Percentiles rank a stretch among this genome's conserved stretches.
Evolutionary conservation across 129 eudicot species (phyloP).

Genomic region (Mikania micrantha): DNA sequence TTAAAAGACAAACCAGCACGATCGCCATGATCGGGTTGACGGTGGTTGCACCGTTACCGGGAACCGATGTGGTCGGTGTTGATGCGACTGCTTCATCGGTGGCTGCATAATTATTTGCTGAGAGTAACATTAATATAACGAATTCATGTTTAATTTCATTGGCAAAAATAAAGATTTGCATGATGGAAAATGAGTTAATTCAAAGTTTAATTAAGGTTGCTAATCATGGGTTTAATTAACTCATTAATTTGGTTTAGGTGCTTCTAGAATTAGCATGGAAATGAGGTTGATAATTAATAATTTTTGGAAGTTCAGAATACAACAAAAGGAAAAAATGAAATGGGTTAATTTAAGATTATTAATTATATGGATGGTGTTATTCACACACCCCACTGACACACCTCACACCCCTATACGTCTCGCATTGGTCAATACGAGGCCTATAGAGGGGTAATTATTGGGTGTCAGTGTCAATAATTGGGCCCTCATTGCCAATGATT

Average conservation of each 20-base stretch:
- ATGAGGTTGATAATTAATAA: no score
- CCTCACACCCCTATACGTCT: no score
- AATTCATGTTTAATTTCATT: slow-evolving; percentile 3
- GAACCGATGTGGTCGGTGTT: neutral
- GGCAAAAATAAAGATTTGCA: neutral
- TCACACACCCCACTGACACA: no score
- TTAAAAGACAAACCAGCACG: slow-evolving; percentile 29
- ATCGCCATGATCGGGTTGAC: slow-evolving; percentile 45
- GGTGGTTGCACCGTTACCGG: neutral
- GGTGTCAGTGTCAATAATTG: no score
- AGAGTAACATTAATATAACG: slow-evolving; percentile 2
- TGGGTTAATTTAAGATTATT: neutral
- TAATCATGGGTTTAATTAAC: neutral
- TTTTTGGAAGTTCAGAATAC: no score
- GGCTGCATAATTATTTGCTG: neutral
- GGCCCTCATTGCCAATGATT: no score
- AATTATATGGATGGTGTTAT: no score
- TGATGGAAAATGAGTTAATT: neutral
- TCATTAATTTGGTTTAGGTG: no score
- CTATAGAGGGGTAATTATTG: no score
- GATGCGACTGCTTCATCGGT: neutral
- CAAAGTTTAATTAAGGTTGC: neutral
- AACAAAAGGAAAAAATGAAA: slow-evolving; percentile 10
- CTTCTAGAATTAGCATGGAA: no score
- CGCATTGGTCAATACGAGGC: no score